These are phyloP conservation scores for Sideroxylon spinosum DNA, from an alignment of 179 eudicot species.

Conservation along the genomic window DNA sequence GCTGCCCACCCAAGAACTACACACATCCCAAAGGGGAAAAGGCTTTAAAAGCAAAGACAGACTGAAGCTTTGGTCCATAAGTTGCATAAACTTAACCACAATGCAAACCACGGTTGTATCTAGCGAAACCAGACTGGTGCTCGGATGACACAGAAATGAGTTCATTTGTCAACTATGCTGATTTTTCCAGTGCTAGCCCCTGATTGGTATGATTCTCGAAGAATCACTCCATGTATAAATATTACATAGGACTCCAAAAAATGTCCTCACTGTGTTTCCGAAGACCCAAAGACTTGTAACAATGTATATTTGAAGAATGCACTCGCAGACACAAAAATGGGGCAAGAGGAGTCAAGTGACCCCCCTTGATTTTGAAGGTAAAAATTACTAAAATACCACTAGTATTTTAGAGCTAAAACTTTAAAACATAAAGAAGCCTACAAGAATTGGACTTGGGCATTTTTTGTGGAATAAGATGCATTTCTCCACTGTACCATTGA, in stretches of 20 bases:
- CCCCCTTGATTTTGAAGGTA: too few relatives aligned
- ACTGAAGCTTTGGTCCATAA: neutral
- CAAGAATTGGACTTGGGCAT: too few relatives aligned
- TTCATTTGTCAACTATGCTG: neutral
- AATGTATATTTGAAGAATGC: neutral
- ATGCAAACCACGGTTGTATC: too few relatives aligned
- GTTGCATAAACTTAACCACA: neutral
- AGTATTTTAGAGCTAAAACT: too few relatives aligned
- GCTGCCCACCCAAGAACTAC: too few relatives aligned
- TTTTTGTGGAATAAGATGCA: too few relatives aligned
- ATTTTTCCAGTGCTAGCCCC: neutral
- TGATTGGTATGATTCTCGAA: neutral
- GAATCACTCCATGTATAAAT: neutral
- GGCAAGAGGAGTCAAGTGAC: too few relatives aligned
- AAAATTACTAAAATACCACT: too few relatives aligned
- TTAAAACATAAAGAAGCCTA: too few relatives aligned
- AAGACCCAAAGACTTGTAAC: neutral
- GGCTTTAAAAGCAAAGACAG: constrained; percentile 1
- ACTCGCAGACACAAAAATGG: too few relatives aligned
- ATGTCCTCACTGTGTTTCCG: neutral
- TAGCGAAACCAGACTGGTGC: neutral
- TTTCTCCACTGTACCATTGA: too few relatives aligned
- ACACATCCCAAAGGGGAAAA: neutral
- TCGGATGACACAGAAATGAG: neutral
- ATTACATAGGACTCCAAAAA: neutral